Conservation (phyloP, 164 flowering plant genomes). For the Liquidambar formosana region DNA sequence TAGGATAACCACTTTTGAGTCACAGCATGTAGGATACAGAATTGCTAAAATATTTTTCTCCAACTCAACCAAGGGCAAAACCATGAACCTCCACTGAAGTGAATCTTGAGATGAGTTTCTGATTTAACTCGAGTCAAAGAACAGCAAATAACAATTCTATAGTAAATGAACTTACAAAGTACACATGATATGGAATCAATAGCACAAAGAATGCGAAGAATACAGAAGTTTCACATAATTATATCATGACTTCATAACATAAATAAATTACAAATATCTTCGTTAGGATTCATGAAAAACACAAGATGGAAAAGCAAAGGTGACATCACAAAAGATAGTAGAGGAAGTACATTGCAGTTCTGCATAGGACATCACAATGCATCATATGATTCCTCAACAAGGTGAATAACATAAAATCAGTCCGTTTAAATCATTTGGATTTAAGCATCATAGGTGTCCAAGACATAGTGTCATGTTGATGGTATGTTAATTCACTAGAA, state of each 20-base stretch:
- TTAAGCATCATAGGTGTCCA: neutral
- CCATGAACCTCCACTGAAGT: slow-evolving; percentile 38
- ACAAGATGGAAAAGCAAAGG: neutral
- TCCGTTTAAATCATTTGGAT: neutral
- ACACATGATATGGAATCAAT: too few species aligned
- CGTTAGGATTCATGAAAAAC: neutral
- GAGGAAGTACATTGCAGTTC: neutral
- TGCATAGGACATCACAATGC: too few species aligned
- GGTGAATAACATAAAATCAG: neutral
- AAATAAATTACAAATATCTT: neutral
- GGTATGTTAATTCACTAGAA: neutral
- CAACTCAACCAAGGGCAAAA: slow-evolving; percentile 37
- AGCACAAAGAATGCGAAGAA: too few species aligned
- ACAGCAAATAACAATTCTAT: slow-evolving; percentile 19
- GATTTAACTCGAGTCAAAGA: slow-evolving; percentile 46
- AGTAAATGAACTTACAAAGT: too few species aligned
- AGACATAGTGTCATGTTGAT: neutral
- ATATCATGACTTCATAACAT: neutral
- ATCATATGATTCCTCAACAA: neutral
- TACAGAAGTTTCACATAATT: neutral
- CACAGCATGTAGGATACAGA: slow-evolving; percentile 50
- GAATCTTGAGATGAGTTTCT: slow-evolving; percentile 45
- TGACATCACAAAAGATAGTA: neutral
- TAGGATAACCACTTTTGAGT: neutral
- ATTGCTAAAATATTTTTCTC: slow-evolving; percentile 25